These are phyloP conservation scores for Aspergillus luchuensis DNA, from an alignment of 2,329 filamentous ascomycete species.

Conservation along the genomic window DNA sequence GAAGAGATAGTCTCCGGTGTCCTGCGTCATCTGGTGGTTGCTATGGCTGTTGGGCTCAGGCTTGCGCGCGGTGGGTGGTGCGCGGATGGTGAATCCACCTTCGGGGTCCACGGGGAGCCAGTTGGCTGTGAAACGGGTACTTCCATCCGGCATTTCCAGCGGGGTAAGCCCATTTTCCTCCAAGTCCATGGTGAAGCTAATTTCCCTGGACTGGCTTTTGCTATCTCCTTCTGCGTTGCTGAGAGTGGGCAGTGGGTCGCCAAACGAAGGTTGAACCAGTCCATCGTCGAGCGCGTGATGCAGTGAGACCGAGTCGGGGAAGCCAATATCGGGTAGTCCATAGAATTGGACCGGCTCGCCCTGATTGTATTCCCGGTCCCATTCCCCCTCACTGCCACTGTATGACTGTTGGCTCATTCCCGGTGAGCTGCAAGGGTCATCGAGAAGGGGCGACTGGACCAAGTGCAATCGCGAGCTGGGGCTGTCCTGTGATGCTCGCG, in stretches of 20 bases:
- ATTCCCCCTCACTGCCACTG: conserved; percentile 25
- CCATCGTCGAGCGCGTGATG: conserved; percentile 2
- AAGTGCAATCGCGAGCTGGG: conserved; percentile 7
- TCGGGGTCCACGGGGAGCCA: conserved; percentile 36
- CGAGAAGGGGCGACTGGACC: conserved; percentile 15
- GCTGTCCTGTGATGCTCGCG: conserved; percentile 15
- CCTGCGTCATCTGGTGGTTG: background rate
- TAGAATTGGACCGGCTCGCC: conserved; percentile 17
- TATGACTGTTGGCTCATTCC: conserved; percentile 23
- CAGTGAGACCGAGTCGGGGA: background rate
- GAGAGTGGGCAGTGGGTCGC: background rate
- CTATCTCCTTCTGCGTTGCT: background rate
- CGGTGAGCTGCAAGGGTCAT: conserved; percentile 26
- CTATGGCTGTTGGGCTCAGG: background rate
- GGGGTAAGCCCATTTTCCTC: conserved; percentile 24
- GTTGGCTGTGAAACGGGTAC: conserved; percentile 33
- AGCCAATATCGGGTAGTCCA: conserved; percentile 10
- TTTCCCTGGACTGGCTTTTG: background rate
- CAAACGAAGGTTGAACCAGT: background rate
- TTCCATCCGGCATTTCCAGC: conserved; percentile 38
- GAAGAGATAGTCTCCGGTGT: background rate
- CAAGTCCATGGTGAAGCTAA: conserved; percentile 1
- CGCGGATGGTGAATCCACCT: conserved; percentile 32
- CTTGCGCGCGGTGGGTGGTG: conserved; percentile 3
- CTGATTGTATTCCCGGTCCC: conserved; percentile 21